Conservation (phyloP, 495 filamentous ascomycete genomes). For the Penicillium arizonense region DNA sequence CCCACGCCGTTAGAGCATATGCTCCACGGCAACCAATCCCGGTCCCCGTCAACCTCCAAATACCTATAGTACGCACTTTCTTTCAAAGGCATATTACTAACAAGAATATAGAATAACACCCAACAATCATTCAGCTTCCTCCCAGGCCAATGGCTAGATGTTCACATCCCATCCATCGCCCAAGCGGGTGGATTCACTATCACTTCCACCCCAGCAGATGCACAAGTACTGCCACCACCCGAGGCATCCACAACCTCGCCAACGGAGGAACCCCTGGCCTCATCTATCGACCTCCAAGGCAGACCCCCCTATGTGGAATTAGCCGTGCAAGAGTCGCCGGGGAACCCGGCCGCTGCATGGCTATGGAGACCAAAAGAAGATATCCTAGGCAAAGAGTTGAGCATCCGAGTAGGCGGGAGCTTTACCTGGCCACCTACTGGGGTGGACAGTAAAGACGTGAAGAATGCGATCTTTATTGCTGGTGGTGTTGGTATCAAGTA, state of each 20-base stretch:
- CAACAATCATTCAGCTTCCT: slow-evolving; percentile 53
- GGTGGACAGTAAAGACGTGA: slow-evolving; percentile 36
- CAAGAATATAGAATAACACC: slow-evolving; percentile 11
- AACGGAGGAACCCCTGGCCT: slow-evolving; percentile 18
- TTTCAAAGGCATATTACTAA: neutral
- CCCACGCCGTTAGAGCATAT: neutral
- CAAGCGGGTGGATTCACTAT: slow-evolving; percentile 85
- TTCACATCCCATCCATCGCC: slow-evolving; percentile 62
- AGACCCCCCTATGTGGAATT: slow-evolving; percentile 62
- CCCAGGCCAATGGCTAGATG: slow-evolving; percentile 91
- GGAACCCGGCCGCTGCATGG: slow-evolving; percentile 72
- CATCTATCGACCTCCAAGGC: slow-evolving; percentile 23
- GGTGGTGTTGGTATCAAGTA: slow-evolving; percentile 84
- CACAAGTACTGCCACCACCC: slow-evolving; percentile 29
- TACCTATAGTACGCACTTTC: slow-evolving; percentile 2
- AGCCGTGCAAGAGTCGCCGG: slow-evolving; percentile 64
- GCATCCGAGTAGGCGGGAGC: slow-evolving; percentile 72
- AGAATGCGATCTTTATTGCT: slow-evolving; percentile 69
- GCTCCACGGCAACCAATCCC: neutral
- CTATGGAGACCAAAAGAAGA: slow-evolving; percentile 58
- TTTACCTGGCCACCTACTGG: slow-evolving; percentile 72
- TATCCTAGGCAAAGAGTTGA: slow-evolving; percentile 57
- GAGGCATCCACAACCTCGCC: slow-evolving; percentile 17
- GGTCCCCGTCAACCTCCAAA: neutral
- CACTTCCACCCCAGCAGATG: slow-evolving; percentile 65